Conservation (phyloP, 2,329 filamentous ascomycete species). For the Elsinoe arachidis region DNA sequence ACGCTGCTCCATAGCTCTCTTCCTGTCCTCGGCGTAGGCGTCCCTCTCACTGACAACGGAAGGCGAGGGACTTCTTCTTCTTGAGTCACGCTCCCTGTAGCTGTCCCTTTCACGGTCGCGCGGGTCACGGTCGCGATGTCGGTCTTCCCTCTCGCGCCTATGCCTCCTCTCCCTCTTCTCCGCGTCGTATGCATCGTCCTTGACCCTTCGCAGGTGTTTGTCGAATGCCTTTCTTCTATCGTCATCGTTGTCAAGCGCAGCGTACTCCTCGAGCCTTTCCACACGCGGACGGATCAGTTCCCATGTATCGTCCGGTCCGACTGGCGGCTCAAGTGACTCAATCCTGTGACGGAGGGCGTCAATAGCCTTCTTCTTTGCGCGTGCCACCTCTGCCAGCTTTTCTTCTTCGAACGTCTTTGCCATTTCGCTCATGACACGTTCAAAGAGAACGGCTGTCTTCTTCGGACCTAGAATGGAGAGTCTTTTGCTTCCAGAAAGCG, state of each 20-base stretch:
- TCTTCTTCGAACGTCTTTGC: slow-evolving; percentile 50
- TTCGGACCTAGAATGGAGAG: slow-evolving; percentile 66
- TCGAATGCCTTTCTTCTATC: slow-evolving; percentile 77
- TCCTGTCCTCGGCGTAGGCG: slow-evolving; percentile 70
- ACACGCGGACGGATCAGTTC: slow-evolving; percentile 76
- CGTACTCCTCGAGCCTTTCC: slow-evolving; percentile 74
- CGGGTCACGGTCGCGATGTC: slow-evolving; percentile 31
- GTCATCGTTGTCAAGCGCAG: slow-evolving; percentile 73
- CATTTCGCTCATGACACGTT: slow-evolving; percentile 2
- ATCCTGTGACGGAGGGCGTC: slow-evolving; percentile 79
- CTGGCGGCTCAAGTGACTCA: slow-evolving; percentile 81
- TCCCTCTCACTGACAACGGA: slow-evolving; percentile 33
- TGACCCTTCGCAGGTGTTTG: slow-evolving; percentile 82
- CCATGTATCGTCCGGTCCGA: slow-evolving; percentile 71
- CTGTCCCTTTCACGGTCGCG: slow-evolving; percentile 26
- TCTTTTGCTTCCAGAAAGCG: slow-evolving; percentile 78
- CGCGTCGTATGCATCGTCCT: slow-evolving; percentile 69
- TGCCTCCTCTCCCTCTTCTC: slow-evolving; percentile 31
- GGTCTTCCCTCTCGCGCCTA: slow-evolving; percentile 41
- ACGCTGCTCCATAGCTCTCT: slow-evolving; percentile 85
- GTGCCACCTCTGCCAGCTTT: slow-evolving; percentile 71
- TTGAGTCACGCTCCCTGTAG: slow-evolving; percentile 56
- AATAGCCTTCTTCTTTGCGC: slow-evolving; percentile 72
- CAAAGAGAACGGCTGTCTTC: slow-evolving; percentile 23
- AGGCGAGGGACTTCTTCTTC: slow-evolving; percentile 1